A percentile compares a stretch with the other conserved stretches of the same genome.
These are phyloP conservation scores for Phytophthora aleatoria DNA, from an alignment of 352 stramenopile genomes.

Conservation along the genomic window DNA sequence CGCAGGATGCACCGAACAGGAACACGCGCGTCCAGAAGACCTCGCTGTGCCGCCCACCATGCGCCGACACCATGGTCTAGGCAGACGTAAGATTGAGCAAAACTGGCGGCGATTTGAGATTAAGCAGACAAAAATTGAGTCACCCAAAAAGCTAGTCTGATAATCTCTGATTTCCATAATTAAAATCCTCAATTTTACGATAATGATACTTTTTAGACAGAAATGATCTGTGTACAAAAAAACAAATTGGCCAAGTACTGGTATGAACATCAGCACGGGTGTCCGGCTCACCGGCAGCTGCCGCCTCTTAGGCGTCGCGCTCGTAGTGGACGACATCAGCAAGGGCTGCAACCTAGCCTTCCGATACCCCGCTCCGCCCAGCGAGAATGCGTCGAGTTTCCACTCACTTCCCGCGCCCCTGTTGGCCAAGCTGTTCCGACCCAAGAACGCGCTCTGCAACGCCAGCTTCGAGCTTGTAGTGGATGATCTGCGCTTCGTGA, in stretches of 20 bases:
- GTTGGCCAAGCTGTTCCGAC: conserved; percentile 87
- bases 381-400: conserved; percentile 71
- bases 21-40: conserved; percentile 77
- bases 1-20: conserved; percentile 68
- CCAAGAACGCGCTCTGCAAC: conserved; percentile 89
- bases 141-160: too few species aligned
- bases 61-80: too few species aligned
- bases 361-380: conserved; percentile 70
- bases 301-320: conserved; percentile 68
- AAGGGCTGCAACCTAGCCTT: conserved; percentile 89
- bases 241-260: too few species aligned
- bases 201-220: too few species aligned
- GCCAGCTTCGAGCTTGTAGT: conserved; percentile 89
- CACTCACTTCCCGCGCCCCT: conserved; percentile 76
- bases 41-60: conserved; percentile 34
- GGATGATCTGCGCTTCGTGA: conserved; percentile 87
- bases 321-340: conserved; percentile 90
- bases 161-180: too few species aligned
- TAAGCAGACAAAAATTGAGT: too few species aligned
- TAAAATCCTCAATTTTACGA: too few species aligned
- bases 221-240: too few species aligned
- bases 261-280: conserved; percentile 1
- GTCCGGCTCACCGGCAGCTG: conserved; percentile 16
- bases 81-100: too few species aligned
- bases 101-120: too few species aligned